Evolutionary conservation across 192 early-diverging fungal species (phyloP).

Genomic region (Paraglomus occultum): DNA sequence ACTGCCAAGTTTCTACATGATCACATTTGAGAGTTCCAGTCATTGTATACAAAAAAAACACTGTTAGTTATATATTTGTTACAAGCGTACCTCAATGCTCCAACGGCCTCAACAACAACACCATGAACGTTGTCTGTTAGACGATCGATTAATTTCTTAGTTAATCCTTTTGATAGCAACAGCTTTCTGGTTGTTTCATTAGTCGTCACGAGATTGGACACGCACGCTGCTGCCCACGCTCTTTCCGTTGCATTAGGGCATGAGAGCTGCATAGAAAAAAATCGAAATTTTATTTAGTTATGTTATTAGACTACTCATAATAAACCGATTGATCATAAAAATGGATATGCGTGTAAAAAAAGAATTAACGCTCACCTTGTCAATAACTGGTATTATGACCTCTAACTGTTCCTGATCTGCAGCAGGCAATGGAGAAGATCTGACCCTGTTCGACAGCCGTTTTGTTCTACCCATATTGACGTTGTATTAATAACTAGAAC

Average conservation of each 20-base stretch:
- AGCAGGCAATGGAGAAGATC: too few relatives aligned
- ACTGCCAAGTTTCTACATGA: conserved; percentile 57
- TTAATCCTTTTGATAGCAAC: conserved; percentile 71
- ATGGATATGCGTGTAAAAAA: too few relatives aligned
- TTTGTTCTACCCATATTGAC: too few relatives aligned
- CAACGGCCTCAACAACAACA: conserved; percentile 69
- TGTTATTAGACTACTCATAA: too few relatives aligned
- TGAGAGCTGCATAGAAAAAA: conserved; percentile 50
- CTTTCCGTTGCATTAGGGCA: conserved; percentile 71
- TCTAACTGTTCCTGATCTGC: too few relatives aligned
- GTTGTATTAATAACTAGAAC: too few relatives aligned
- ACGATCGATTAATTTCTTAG: conserved; percentile 66
- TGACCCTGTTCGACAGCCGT: too few relatives aligned
- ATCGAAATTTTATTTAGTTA: too few relatives aligned
- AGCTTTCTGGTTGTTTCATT: conserved; percentile 64
- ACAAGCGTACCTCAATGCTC: conserved; percentile 58
- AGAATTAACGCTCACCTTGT: too few relatives aligned
- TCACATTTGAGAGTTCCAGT: not conserved
- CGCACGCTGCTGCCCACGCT: conserved; percentile 85
- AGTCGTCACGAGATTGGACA: conserved; percentile 73
- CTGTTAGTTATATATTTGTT: not conserved
- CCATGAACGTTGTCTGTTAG: conserved; percentile 69
- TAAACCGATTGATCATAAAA: too few relatives aligned
- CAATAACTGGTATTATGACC: too few relatives aligned
- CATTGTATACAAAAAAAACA: not conserved